A percentile compares a stretch with the other conserved stretches of the same genome.
phyloP scores from a whole-genome alignment of 2,329 filamentous ascomycete genomes.

The Venturia pyrina region DNA sequence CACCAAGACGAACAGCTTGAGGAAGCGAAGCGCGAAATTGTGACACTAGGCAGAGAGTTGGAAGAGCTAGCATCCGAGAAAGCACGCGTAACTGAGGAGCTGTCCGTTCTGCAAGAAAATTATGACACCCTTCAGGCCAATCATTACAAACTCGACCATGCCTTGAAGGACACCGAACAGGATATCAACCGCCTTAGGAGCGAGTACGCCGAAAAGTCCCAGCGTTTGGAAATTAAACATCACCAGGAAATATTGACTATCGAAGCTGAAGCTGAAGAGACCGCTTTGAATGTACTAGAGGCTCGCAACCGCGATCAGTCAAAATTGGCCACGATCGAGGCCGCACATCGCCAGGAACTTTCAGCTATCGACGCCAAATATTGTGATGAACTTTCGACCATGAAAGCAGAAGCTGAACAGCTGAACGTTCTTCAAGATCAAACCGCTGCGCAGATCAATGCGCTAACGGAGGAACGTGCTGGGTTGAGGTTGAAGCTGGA shows the following conservation, averaged over 20 bases:
- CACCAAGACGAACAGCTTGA: background rate
- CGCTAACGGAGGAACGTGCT: no score
- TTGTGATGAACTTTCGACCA: no score
- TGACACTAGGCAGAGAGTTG: background rate
- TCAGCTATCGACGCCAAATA: background rate
- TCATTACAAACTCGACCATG: background rate
- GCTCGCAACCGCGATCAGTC: background rate
- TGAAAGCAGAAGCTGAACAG: no score
- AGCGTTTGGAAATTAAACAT: background rate
- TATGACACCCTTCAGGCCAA: background rate
- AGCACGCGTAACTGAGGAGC: background rate
- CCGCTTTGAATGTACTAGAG: background rate
- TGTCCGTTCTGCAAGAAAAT: background rate
- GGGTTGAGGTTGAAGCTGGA: no score
- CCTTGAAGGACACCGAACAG: background rate
- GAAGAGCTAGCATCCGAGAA: background rate
- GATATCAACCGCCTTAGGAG: background rate
- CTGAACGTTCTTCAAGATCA: no score
- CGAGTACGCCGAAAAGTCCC: background rate
- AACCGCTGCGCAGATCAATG: no score
- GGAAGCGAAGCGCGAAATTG: constrained; percentile 4
- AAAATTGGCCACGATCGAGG: background rate
- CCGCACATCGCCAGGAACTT: background rate
- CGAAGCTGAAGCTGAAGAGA: background rate
- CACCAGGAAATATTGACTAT: background rate